A percentile compares a stretch with the other conserved stretches of the same genome.
These are phyloP conservation scores for Ceriops tagal DNA, from an alignment of 345 rosid species.

Conservation along the genomic window DNA sequence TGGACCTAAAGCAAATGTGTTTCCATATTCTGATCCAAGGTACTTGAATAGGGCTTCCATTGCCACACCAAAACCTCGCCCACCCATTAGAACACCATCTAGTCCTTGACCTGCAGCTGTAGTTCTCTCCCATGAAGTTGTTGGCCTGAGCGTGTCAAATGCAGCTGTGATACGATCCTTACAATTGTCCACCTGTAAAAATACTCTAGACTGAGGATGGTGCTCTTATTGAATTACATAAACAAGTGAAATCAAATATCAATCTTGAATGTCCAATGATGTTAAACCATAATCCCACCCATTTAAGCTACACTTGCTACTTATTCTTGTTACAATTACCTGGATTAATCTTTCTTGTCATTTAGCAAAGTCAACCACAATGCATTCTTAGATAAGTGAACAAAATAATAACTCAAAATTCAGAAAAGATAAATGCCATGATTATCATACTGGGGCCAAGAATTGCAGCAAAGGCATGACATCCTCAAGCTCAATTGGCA, in stretches of 20 bases:
- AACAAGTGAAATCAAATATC: not conserved
- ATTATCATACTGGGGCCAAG: slow-evolving; percentile 74
- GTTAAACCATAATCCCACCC: not conserved
- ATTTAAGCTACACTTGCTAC: not conserved
- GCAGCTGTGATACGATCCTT: slow-evolving; percentile 90
- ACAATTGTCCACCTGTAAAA: slow-evolving; percentile 74
- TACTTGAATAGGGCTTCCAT: slow-evolving; percentile 92
- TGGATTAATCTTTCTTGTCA: too few species aligned
- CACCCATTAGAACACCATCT: slow-evolving; percentile 92
- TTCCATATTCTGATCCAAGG: slow-evolving; percentile 95
- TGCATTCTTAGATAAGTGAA: not conserved
- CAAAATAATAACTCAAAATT: not conserved
- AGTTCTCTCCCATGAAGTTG: slow-evolving; percentile 94
- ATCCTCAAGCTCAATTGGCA: slow-evolving; percentile 79
- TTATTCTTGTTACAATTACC: not conserved
- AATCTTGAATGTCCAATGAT: not conserved
- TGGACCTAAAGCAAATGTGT: slow-evolving; percentile 88
- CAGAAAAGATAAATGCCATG: not conserved
- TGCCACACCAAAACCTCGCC: slow-evolving; percentile 95
- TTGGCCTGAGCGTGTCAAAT: slow-evolving; percentile 92
- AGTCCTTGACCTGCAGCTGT: slow-evolving; percentile 70
- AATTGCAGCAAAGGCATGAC: slow-evolving; percentile 89
- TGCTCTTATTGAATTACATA: slow-evolving; percentile 4
- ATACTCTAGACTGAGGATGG: slow-evolving; percentile 7
- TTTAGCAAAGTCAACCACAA: not conserved